phyloP scores from a whole-genome alignment of 495 filamentous ascomycete species.

The Saxophila tyrrhenica region DNA sequence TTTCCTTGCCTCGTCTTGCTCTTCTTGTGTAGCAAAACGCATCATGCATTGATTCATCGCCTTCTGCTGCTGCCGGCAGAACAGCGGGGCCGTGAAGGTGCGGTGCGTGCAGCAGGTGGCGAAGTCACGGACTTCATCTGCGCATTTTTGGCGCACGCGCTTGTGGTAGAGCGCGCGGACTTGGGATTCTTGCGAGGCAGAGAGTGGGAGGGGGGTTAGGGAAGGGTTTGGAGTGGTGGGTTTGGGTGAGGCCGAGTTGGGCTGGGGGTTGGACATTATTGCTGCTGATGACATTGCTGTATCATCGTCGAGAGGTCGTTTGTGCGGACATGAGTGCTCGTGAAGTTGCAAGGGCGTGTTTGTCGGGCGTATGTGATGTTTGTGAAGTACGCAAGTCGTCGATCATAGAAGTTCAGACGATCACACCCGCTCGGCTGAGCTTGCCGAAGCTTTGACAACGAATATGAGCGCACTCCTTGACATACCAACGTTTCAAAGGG shows the following conservation, averaged over 20 bases:
- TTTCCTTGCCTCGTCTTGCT: conserved; percentile 79
- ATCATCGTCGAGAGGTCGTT: background rate
- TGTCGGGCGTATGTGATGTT: too few relatives aligned
- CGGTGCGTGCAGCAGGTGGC: conserved; percentile 77
- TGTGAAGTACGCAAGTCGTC: too few relatives aligned
- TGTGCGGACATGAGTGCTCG: too few relatives aligned
- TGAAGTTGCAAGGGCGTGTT: too few relatives aligned
- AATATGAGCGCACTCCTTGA: background rate
- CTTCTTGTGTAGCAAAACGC: conserved; percentile 64
- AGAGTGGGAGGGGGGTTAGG: conserved; percentile 77
- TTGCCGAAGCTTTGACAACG: background rate
- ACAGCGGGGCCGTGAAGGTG: conserved; percentile 75
- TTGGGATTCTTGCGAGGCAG: conserved; percentile 79
- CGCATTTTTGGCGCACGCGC: conserved; percentile 66
- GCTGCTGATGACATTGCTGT: background rate
- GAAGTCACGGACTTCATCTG: conserved; percentile 85
- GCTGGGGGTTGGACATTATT: background rate
- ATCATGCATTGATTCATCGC: conserved; percentile 94
- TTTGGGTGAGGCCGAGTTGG: background rate
- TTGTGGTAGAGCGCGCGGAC: conserved; percentile 85
- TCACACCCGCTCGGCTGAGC: background rate
- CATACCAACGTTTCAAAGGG: too few relatives aligned
- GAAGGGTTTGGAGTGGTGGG: conserved; percentile 6
- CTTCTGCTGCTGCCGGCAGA: conserved; percentile 64
- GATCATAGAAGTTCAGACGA: too few relatives aligned